These are phyloP conservation scores for Colletotrichum sp. DNA, from an alignment of 2,329 filamentous ascomycete species.

Conservation along the genomic window DNA sequence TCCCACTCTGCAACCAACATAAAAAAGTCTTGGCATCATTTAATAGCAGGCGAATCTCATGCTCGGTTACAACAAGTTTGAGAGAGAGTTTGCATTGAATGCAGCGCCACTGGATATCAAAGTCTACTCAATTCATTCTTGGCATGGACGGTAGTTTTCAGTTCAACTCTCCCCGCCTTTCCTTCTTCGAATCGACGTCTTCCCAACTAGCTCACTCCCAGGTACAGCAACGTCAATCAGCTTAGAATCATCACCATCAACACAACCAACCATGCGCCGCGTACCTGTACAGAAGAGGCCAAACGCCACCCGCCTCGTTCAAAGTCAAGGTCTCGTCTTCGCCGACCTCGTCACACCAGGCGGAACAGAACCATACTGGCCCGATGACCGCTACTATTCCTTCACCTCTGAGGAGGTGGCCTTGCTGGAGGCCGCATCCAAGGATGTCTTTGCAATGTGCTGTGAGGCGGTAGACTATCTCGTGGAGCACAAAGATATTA, in stretches of 20 bases:
- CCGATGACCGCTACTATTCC: slow-evolving; percentile 5
- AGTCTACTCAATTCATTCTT: neutral
- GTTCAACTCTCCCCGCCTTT: neutral
- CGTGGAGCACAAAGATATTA: neutral
- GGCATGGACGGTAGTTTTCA: neutral
- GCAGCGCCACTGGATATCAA: neutral
- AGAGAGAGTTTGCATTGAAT: neutral
- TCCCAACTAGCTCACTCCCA: neutral
- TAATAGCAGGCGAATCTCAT: neutral
- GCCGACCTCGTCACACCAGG: neutral
- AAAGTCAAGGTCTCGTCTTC: neutral
- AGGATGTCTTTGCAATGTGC: slow-evolving; percentile 1
- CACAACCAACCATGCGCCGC: neutral
- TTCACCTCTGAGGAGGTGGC: neutral
- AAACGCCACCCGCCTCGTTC: neutral
- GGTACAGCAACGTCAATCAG: neutral
- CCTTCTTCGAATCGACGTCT: neutral
- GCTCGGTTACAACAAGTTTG: neutral
- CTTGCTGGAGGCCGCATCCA: neutral
- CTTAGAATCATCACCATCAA: neutral
- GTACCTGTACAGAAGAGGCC: neutral
- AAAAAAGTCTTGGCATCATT: neutral
- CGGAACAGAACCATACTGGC: neutral
- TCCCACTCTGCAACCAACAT: neutral
- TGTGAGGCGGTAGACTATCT: slow-evolving; percentile 1